Evolutionary conservation across 192 early-diverging fungal species (phyloP), one percentile per base, ranked within the genome.

Genomic region (Kappamyces sp.): DNA sequence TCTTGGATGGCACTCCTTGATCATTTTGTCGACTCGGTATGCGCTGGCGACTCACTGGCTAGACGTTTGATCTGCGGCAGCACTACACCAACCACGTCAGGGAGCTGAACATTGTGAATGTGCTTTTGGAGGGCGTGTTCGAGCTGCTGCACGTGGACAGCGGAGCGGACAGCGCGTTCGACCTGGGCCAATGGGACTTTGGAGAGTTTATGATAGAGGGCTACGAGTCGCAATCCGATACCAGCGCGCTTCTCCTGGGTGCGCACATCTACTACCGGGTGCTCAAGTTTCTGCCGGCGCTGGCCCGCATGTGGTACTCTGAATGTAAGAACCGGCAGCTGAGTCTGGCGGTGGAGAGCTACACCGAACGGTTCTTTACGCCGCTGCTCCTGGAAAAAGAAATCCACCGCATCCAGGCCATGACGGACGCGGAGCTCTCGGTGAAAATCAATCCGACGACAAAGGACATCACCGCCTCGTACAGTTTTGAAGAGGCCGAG

Each of bases 271-370:
- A 90, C 58, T 87, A 79, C 63, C 68, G 78, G 1, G 60, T 76
- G 32, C 59, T 93, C 6, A 67, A 70, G 15, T 69, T 78, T 47
- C 68, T 85, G 4, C 89, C 91, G 1, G 77, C 85, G 12, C 69
- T 92, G 57, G 85, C 87, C 5, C 69, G 87, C 51, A 70, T 72
- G 5, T 93, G 89, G 89, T 93, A 89, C 86, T 74, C 80, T 2
- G 82, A 89, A 61, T 86, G 85, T 73, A 89, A 88, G 67, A 74
- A 87, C 37, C 71, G 90, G 6, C 91, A 92, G 61, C 57, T 89
- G 41, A 78, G 67, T 15, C 64, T 88, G 43, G 82, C 82, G 1
- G 80, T 92, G 35, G 90, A 92, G 61, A 73, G 68, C 75, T 85
- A 66, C 12, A 91, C 89, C 0, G 86, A 90, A 65, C 83, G 71